Percentiles rank a stretch among this genome's conserved stretches.
phyloP scores from a whole-genome alignment of 2,329 filamentous ascomycete species.

The Sarocladium oryzae region DNA sequence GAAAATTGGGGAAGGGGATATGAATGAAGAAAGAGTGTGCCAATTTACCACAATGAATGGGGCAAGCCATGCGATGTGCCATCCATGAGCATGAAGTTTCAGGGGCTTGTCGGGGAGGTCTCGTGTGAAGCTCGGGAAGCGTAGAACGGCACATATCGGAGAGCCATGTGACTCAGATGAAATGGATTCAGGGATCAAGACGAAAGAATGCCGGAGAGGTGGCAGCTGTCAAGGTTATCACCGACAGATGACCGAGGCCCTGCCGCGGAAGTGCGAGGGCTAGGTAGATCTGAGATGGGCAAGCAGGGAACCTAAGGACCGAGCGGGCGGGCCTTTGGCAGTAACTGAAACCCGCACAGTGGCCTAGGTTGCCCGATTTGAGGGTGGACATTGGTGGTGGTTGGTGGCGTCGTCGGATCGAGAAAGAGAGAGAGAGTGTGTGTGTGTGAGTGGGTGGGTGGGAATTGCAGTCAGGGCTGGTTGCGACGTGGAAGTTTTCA shows the following conservation, averaged over 20 bases:
- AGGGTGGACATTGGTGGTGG: not conserved
- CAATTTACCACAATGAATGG: too few species aligned
- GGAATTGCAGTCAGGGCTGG: too few species aligned
- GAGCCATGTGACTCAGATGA: conserved; percentile 3
- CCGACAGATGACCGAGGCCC: conserved; percentile 2
- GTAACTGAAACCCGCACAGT: too few species aligned
- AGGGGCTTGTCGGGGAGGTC: not conserved
- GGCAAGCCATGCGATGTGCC: too few species aligned
- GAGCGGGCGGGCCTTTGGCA: too few species aligned
- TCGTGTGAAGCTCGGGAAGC: not conserved
- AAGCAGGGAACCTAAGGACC: not conserved
- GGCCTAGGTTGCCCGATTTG: too few species aligned
- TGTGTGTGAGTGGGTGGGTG: too few species aligned
- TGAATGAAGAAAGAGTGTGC: too few species aligned
- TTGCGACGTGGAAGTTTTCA: conserved; percentile 4
- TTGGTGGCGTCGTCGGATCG: not conserved
- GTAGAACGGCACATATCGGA: not conserved
- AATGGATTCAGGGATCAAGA: not conserved
- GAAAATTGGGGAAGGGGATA: too few species aligned
- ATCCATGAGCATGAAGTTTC: too few species aligned
- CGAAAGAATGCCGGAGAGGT: not conserved
- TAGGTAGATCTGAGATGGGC: not conserved
- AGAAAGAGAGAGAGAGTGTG: too few species aligned
- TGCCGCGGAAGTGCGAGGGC: not conserved
- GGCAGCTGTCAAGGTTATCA: not conserved